Conservation (phyloP, 371 early-diverging fungal species). For the Massospora cicadina region DNA sequence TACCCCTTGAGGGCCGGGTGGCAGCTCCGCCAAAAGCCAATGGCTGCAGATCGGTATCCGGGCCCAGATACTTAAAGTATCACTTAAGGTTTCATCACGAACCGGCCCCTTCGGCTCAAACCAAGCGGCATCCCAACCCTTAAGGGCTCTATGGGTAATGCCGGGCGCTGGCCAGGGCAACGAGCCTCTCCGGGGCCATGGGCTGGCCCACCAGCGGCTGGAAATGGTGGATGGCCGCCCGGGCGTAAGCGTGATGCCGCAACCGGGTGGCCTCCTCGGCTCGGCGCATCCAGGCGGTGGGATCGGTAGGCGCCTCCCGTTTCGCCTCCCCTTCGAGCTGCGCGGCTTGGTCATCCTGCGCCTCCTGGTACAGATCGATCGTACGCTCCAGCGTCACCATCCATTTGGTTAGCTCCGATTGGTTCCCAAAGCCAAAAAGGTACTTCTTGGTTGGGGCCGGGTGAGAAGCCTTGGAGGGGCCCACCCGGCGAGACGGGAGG, state of each 20-base stretch:
- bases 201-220: background rate
- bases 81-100: no score
- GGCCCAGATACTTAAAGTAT: no score
- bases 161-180: background rate
- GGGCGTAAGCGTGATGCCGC: background rate
- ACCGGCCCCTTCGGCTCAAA: no score
- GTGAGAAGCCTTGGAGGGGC: background rate
- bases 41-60: no score
- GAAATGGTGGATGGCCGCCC: background rate
- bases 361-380: conserved; percentile 6
- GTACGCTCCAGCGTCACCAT: background rate
- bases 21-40: no score
- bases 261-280: background rate
- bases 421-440: background rate
- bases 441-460: background rate
- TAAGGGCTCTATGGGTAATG: background rate
- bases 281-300: background rate
- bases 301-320: background rate
- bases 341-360: background rate
- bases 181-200: background rate
- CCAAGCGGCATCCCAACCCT: no score
- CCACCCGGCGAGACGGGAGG: background rate
- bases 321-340: background rate
- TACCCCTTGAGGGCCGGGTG: no score
- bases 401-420: background rate